Conservation (phyloP, 495 filamentous ascomycete genomes). For the Hyaloscypha bicolor region DNA sequence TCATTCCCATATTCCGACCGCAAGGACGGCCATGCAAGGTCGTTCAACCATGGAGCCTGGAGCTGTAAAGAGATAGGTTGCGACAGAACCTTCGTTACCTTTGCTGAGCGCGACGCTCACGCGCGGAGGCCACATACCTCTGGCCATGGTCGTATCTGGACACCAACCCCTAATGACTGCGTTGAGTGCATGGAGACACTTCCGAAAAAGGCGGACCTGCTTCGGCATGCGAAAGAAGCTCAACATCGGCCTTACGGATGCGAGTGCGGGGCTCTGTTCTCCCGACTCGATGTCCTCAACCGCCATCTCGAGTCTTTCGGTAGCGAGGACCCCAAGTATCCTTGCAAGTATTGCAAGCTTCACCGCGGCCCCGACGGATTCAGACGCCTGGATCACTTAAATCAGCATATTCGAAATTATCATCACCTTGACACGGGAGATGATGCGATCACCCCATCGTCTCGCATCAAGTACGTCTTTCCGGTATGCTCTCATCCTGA, state of each 20-base stretch:
- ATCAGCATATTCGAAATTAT: slow-evolving; percentile 40
- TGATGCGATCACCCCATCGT: too few relatives aligned
- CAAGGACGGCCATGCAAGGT: not conserved
- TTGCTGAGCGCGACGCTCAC: not conserved
- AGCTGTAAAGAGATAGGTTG: not conserved
- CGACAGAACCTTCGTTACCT: not conserved
- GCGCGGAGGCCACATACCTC: not conserved
- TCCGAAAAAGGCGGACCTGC: not conserved
- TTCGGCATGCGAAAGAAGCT: slow-evolving; percentile 11
- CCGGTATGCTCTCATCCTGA: slow-evolving; percentile 1
- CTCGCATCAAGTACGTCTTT: not conserved
- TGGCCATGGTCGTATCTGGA: slow-evolving; percentile 1
- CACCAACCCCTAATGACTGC: slow-evolving; percentile 18
- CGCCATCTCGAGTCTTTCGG: slow-evolving; percentile 34
- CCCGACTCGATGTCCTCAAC: slow-evolving; percentile 33
- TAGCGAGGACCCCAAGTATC: slow-evolving; percentile 19
- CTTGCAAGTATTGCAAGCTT: slow-evolving; percentile 38
- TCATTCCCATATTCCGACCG: too few relatives aligned
- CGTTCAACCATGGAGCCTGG: not conserved
- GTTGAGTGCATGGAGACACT: slow-evolving; percentile 28
- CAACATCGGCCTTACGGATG: slow-evolving; percentile 28
- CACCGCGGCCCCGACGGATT: slow-evolving; percentile 41
- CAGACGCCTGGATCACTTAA: slow-evolving; percentile 40
- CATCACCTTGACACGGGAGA: too few relatives aligned
- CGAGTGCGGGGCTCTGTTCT: slow-evolving; percentile 34